Evolutionary conservation across 2,329 filamentous ascomycete species (phyloP), one percentile per base, ranked within the genome.

Genomic region (Aurifilum marmelostoma): DNA sequence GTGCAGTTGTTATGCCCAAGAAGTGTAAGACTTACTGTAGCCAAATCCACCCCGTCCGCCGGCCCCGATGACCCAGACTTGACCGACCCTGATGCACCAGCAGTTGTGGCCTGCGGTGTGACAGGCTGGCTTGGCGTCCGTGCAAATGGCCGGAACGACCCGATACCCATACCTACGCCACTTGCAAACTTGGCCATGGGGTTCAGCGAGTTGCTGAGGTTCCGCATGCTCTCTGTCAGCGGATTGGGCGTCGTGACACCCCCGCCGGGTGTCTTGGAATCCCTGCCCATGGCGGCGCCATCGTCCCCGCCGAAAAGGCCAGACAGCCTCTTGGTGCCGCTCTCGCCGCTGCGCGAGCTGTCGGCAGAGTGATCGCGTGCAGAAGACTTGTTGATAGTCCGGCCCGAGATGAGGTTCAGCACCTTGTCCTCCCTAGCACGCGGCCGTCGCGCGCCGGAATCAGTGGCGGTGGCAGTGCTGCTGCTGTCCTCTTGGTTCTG

Each of bases 121-220:
- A 77, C 78, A 11, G 82, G 75, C 37, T 83, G 82, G 11, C 83
- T 79, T 27, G 82, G 79, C 29, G 82, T 79, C 65, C 91, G 83
- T 1, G 92, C 92, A 74, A 97, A 95, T 0, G 89, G 90, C 67
- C 91, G 88, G 73, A 97, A 91, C 76, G 90, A 86, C 67, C 87
- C 87, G 76, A 96, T 93, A 43, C 89, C 85, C 64, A 66, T 66
- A n/a, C 52, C 56, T 24, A 66, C 52, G 11, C 73, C 83, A 14
- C 69, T 65, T 1, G 91, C 89, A 65, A 97, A 87, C 65, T 93
- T 88, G 59, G 89, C 92, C 77, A 97, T 90, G 3, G 93, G 93
- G 75, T 97, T 97, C 43, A 97, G 83, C 0, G 91, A 90, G 77
- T 87, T 96, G 50, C 93, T 90, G 70, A 97, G 85, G 76, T 87